These are phyloP conservation scores for Vachellia collinsii DNA, from an alignment of 306 rosid species.

Conservation along the genomic window DNA sequence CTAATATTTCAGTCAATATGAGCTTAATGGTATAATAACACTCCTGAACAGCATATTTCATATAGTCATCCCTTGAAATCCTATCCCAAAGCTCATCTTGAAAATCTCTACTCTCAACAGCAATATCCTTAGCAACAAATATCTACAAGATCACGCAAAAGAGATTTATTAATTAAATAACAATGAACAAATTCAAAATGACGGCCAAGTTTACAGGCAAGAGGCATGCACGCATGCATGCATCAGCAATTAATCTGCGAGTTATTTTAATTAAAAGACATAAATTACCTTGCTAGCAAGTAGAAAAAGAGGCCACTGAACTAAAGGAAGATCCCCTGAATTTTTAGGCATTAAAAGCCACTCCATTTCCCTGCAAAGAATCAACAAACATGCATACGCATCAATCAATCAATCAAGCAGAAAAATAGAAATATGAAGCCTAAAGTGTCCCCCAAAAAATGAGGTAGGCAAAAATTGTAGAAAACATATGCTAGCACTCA, in stretches of 20 bases:
- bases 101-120: slow-evolving; percentile 69
- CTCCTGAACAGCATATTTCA: slow-evolving; percentile 97
- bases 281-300: slow-evolving; percentile 90
- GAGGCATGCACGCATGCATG: slow-evolving; percentile 2
- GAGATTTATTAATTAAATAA: slow-evolving; percentile 22
- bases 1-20: slow-evolving; percentile 74
- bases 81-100: slow-evolving; percentile 86
- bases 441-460: not conserved
- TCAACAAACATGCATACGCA: not conserved
- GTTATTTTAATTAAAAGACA: slow-evolving; percentile 12
- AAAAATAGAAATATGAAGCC: not conserved
- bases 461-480: not conserved
- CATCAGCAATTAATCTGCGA: not conserved
- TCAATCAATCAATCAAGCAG: slow-evolving; percentile 1
- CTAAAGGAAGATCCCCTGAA: slow-evolving; percentile 71
- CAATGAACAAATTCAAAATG: slow-evolving; percentile 18
- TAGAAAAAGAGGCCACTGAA: slow-evolving; percentile 99
- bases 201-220: slow-evolving; percentile 7
- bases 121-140: slow-evolving; percentile 90
- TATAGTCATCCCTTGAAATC: slow-evolving; percentile 83
- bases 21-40: slow-evolving; percentile 66
- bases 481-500: slow-evolving; percentile 46
- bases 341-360: slow-evolving; percentile 85
- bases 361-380: slow-evolving; percentile 73
- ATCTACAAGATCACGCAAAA: slow-evolving; percentile 51